A percentile compares a stretch with the other conserved stretches of the same genome.
Conservation (phyloP, 495 filamentous ascomycete genomes). For the Melanomma pulvis-pyrius region DNA sequence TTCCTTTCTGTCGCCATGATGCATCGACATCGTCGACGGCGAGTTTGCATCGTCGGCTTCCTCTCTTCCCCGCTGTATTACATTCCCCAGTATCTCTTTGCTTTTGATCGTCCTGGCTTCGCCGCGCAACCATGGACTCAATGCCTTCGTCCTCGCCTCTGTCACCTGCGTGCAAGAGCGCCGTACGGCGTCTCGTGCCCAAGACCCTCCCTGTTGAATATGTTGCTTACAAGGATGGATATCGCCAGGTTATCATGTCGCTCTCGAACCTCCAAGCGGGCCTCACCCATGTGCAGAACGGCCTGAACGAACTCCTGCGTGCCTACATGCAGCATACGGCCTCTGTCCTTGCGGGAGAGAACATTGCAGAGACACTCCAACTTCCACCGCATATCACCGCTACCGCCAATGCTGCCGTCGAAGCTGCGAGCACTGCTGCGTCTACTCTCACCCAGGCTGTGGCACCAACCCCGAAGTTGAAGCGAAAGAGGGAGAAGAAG, state of each 20-base stretch:
- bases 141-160: background rate
- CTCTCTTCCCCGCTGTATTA: background rate
- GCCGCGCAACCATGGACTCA: slow-evolving; percentile 2
- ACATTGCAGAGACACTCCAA: slow-evolving; percentile 32
- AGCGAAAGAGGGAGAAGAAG: slow-evolving; percentile 57
- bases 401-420: slow-evolving; percentile 1
- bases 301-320: slow-evolving; percentile 62
- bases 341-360: slow-evolving; percentile 60
- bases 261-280: slow-evolving; percentile 73
- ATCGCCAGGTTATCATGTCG: slow-evolving; percentile 66
- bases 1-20: background rate
- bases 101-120: background rate
- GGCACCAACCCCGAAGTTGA: slow-evolving; percentile 44
- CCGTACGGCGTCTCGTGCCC: background rate
- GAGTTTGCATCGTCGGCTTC: background rate
- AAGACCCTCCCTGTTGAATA: background rate
- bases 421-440: slow-evolving; percentile 36
- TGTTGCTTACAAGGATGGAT: background rate
- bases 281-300: slow-evolving; percentile 51
- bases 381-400: slow-evolving; percentile 31
- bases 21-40: background rate
- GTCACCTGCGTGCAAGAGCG: background rate
- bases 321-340: slow-evolving; percentile 84
- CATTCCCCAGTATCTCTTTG: background rate
- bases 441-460: slow-evolving; percentile 42